Percentiles rank a stretch among this genome's conserved stretches.
These are phyloP conservation scores for Moniliophthora roreri DNA, from an alignment of 1,284 basidiomycete species.

Conservation along the genomic window DNA sequence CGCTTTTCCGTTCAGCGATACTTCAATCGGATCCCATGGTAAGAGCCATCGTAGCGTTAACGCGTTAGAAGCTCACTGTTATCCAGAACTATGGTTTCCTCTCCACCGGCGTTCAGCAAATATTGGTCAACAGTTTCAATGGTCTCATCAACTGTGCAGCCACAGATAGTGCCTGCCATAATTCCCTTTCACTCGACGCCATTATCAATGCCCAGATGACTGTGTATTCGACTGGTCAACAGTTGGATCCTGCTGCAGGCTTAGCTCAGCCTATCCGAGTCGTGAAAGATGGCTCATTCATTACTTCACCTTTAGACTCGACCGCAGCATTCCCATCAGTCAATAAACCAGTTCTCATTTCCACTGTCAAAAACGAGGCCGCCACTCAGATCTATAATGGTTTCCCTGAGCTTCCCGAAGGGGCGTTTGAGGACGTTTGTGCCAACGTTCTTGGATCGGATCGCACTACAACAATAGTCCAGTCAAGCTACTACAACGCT, in stretches of 20 bases:
- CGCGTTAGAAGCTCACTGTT: constrained; percentile 1
- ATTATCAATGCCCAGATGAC: constrained; percentile 51
- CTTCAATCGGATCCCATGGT: constrained; percentile 88
- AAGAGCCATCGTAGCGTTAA: constrained; percentile 19
- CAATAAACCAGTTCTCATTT: constrained; percentile 66
- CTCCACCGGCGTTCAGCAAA: constrained; percentile 48
- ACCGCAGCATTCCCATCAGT: constrained; percentile 53
- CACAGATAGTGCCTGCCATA: constrained; percentile 50
- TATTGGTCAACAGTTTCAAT: constrained; percentile 57
- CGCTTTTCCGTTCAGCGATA: constrained; percentile 72
- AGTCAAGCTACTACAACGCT: constrained; percentile 51
- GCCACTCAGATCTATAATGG: constrained; percentile 54
- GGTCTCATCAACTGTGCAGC: constrained; percentile 45
- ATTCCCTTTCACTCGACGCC: constrained; percentile 43
- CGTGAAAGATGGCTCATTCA: constrained; percentile 57
- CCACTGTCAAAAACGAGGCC: constrained; percentile 72
- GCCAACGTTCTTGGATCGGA: constrained; percentile 46
- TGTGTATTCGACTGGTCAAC: constrained; percentile 39
- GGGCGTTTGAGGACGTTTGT: constrained; percentile 41
- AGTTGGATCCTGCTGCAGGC: constrained; percentile 54
- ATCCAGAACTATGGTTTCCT: constrained; percentile 74
- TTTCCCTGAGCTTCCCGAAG: constrained; percentile 39
- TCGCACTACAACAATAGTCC: constrained; percentile 47
- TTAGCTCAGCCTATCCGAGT: constrained; percentile 59
- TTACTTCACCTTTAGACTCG: constrained; percentile 59